Conservation (phyloP, 2,329 filamentous ascomycete genomes). For the Neospermospora avenae region DNA sequence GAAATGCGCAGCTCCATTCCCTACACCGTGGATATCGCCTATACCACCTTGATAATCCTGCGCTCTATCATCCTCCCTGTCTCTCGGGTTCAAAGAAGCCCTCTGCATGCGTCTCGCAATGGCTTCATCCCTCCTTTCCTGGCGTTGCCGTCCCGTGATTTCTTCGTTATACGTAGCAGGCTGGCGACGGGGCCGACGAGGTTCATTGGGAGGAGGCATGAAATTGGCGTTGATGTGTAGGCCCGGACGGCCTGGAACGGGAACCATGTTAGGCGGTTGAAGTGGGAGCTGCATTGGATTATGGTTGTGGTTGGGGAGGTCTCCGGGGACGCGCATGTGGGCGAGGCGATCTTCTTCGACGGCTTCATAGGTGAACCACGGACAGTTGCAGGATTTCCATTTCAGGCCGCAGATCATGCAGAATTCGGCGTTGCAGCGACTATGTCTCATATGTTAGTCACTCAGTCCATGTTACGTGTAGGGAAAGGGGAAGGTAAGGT, state of each 20-base stretch:
- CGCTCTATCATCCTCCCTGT: too few species aligned
- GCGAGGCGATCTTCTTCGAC: slow-evolving; percentile 52
- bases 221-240: slow-evolving; percentile 27
- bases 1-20: slow-evolving; percentile 54
- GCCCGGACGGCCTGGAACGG: background rate
- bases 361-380: slow-evolving; percentile 68
- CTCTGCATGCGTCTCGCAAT: slow-evolving; percentile 50
- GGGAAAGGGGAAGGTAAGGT: background rate
- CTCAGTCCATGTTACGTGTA: background rate
- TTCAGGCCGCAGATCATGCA: slow-evolving; percentile 81
- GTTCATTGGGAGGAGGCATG: slow-evolving; percentile 16
- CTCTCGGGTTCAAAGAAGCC: slow-evolving; percentile 33
- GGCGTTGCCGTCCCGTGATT: slow-evolving; percentile 37
- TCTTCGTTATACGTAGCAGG: slow-evolving; percentile 37
- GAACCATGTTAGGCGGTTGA: slow-evolving; percentile 24
- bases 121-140: slow-evolving; percentile 46
- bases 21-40: slow-evolving; percentile 42
- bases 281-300: too few species aligned
- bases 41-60: slow-evolving; percentile 43
- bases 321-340: slow-evolving; percentile 45
- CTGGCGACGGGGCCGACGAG: slow-evolving; percentile 35
- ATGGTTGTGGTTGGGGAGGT: too few species aligned
- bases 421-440: slow-evolving; percentile 77
- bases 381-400: slow-evolving; percentile 82
- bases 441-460: slow-evolving; percentile 36